Conservation (phyloP, 2,329 filamentous ascomycete genomes). For the Byssothecium circinans region DNA sequence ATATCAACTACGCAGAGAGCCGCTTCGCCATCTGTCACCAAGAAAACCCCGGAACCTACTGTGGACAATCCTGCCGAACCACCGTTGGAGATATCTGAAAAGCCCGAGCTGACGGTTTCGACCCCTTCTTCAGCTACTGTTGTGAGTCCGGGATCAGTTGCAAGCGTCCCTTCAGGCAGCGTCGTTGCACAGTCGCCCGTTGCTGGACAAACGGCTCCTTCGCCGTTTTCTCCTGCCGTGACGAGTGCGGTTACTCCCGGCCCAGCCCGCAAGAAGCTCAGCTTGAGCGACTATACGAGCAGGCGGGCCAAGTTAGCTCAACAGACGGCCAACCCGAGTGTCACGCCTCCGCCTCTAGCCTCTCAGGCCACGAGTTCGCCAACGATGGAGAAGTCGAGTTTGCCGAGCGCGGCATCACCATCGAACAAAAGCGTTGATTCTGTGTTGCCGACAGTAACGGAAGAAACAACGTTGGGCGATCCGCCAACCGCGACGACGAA, state of each 20-base stretch:
- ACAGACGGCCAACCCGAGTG: constrained; percentile 24
- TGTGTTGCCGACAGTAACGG: constrained; percentile 28
- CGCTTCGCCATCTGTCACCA: constrained; percentile 13
- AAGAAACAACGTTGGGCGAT: constrained; percentile 25
- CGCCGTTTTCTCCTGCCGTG: constrained; percentile 44
- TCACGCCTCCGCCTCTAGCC: constrained; percentile 24
- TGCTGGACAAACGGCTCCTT: constrained; percentile 18
- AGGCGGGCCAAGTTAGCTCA: constrained; percentile 45
- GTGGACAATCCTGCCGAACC: constrained; percentile 24
- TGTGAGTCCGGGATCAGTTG: constrained; percentile 29
- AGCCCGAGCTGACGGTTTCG: constrained; percentile 25
- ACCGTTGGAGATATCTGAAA: constrained; percentile 34
- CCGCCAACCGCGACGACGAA: constrained; percentile 13
- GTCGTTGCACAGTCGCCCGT: constrained; percentile 35
- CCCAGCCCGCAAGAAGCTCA: constrained; percentile 53
- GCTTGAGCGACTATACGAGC: constrained; percentile 54
- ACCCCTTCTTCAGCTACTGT: constrained; percentile 15
- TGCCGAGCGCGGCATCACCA: constrained; percentile 33
- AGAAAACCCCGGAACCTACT: constrained; percentile 11
- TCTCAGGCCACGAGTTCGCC: constrained; percentile 36
- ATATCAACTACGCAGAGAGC: constrained; percentile 13
- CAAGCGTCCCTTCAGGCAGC: constrained; percentile 20
- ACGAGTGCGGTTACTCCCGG: constrained; percentile 46
- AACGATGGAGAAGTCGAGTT: constrained; percentile 34
- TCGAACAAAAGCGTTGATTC: constrained; percentile 29